Evolutionary conservation across 805 yeast species (phyloP), one percentile per base, ranked within the genome.

Genomic region (Pachysolen tannophilus): DNA sequence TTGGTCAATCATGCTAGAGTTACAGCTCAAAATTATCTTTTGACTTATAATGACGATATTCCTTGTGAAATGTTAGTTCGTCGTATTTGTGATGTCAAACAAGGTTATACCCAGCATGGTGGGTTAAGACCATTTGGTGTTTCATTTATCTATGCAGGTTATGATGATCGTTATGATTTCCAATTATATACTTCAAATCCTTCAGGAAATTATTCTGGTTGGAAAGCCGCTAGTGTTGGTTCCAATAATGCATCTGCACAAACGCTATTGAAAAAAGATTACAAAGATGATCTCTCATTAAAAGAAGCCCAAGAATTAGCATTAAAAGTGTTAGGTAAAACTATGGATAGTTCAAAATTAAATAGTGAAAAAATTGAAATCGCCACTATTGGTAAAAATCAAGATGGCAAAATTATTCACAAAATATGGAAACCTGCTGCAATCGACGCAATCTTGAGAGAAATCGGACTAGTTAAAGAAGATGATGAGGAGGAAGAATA

Each of bases 101-200:
- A 92, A 58, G 96, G 97, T 8, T 92, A 92, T 60, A 92, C 99
- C 6, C 99, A 92, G 60, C 95, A 84, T 55, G 99, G 99, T 55
- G 98, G 98, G 25, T 72, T 92, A 52, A 81, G 99, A 60, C 99
- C 99, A 15, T 92, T 87, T 57, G 98, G 99, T 52, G 98, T 92
- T 27, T 82, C 95, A 34, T 88, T 92, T 60, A 74, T 92, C 41
- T 92, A 84, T 53, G 98, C 97, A 5, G 99, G 99, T 6, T 82
- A 79, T 53, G 98, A 92, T 56, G 90, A 86, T 35, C 65, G 85
- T 50, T 80, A 79, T 50, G 87, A 87, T 21, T 92, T 82, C 67
- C 98, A 92, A 60, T 67, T 92, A 46, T 92, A 80, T 63, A 88
- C 96, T 5, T 82, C 95, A 17, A 92, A 92, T 56, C 99, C 99